Conservation (phyloP, 2,329 filamentous ascomycete species). For the Pseudogymnoascus sp. region DNA sequence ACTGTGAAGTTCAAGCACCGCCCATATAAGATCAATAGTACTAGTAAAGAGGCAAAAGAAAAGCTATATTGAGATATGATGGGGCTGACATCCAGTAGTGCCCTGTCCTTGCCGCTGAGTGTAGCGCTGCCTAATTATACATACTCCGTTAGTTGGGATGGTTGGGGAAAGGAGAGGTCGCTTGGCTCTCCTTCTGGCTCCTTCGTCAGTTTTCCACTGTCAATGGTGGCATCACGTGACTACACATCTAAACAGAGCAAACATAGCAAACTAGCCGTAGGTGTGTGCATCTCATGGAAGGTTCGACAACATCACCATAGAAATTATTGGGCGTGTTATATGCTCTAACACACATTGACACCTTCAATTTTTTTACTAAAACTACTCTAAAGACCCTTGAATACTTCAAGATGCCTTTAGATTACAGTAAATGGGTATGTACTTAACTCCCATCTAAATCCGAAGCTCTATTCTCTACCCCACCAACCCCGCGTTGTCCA, state of each 20-base stretch:
- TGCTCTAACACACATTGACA: neutral
- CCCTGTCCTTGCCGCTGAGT: neutral
- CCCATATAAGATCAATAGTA: neutral
- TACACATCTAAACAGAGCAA: neutral
- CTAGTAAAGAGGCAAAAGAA: neutral
- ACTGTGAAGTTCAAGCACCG: neutral
- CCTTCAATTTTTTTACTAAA: neutral
- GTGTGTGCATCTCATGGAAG: neutral
- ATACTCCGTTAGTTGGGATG: neutral
- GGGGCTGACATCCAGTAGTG: neutral
- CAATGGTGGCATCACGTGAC: neutral
- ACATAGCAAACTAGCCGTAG: neutral
- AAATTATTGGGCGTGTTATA: neutral
- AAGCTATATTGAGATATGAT: neutral
- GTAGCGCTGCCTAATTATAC: neutral
- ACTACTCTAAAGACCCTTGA: neutral
- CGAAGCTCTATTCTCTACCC: slow-evolving; percentile 4
- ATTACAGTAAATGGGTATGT: slow-evolving; percentile 52
- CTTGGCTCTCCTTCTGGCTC: neutral
- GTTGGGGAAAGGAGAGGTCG: neutral
- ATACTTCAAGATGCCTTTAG: slow-evolving; percentile 44
- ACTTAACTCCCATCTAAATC: slow-evolving; percentile 13
- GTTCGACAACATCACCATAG: neutral
- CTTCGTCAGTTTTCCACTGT: neutral
- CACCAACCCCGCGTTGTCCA: slow-evolving; percentile 24